Evolutionary conservation across 2,329 filamentous ascomycete species (phyloP).

Genomic region (Botryotinia convoluta): DNA sequence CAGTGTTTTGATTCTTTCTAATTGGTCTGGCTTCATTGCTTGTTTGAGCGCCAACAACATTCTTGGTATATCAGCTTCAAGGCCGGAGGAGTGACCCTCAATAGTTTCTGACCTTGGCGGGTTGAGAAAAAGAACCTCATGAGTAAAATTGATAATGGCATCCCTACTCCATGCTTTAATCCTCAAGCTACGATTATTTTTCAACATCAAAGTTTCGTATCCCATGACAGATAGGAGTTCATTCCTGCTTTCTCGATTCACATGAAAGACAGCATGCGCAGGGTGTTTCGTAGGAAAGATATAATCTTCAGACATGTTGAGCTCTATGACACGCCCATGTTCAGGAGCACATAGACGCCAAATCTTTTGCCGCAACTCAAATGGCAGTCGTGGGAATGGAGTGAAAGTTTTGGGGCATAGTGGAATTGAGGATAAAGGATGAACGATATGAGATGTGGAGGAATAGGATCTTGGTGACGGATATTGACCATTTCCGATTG

Average conservation of each 20-base stretch:
- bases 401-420: not conserved
- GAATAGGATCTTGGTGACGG: not conserved
- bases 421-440: not conserved
- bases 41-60: not conserved
- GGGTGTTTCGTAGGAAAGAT: not conserved
- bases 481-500: not conserved
- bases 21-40: not conserved
- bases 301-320: not conserved
- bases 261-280: not conserved
- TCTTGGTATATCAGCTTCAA: not conserved
- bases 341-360: not conserved
- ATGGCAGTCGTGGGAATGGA: not conserved
- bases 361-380: not conserved
- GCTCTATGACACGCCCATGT: not conserved
- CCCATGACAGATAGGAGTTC: not conserved
- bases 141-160: not conserved
- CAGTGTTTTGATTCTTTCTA: not conserved
- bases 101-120: too few species aligned
- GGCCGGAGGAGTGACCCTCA: fast-evolving
- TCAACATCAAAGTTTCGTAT: not conserved
- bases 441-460: not conserved
- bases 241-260: not conserved
- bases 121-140: not conserved
- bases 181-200: not conserved
- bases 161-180: not conserved